These are phyloP conservation scores for Bacidia gigantensis DNA, from an alignment of 495 filamentous ascomycete species.

Conservation along the genomic window DNA sequence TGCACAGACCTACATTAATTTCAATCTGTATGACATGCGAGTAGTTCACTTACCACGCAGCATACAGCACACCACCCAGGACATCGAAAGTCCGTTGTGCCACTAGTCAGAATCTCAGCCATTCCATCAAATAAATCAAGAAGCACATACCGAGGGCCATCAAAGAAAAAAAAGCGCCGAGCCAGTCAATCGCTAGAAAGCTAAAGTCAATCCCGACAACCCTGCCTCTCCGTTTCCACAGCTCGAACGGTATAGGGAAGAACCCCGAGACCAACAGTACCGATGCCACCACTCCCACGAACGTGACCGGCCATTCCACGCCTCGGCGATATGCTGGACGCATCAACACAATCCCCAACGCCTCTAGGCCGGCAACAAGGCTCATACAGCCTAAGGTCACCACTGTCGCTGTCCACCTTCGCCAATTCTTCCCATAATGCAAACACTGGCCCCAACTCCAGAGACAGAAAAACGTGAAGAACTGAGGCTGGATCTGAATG, in stretches of 20 bases:
- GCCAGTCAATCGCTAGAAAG: slow-evolving; percentile 56
- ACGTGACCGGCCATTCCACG: slow-evolving; percentile 39
- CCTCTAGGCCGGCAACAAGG: slow-evolving; percentile 44
- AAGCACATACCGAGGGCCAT: slow-evolving; percentile 47
- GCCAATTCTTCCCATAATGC: slow-evolving; percentile 31
- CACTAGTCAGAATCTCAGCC: slow-evolving; percentile 24
- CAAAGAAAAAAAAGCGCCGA: slow-evolving; percentile 60
- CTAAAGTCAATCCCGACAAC: slow-evolving; percentile 54
- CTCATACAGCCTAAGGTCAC: slow-evolving; percentile 27
- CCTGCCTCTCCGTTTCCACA: slow-evolving; percentile 53
- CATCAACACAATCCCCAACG: slow-evolving; percentile 47
- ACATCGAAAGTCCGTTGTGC: slow-evolving; percentile 58
- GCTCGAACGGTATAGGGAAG: slow-evolving; percentile 55
- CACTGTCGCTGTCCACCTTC: slow-evolving; percentile 31
- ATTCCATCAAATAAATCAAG: not conserved
- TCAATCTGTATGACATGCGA: not conserved
- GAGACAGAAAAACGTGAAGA: slow-evolving; percentile 46
- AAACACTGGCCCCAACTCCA: slow-evolving; percentile 52
- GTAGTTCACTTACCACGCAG: slow-evolving; percentile 26
- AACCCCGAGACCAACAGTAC: slow-evolving; percentile 45
- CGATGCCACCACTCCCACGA: slow-evolving; percentile 46
- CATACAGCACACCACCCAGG: slow-evolving; percentile 54
- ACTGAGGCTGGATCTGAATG: slow-evolving; percentile 45
- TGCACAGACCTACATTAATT: not conserved
- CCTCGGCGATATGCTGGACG: slow-evolving; percentile 40